phyloP scores from a whole-genome alignment of 768 basidiomycete genomes.

The Rhodocollybia butyracea region DNA sequence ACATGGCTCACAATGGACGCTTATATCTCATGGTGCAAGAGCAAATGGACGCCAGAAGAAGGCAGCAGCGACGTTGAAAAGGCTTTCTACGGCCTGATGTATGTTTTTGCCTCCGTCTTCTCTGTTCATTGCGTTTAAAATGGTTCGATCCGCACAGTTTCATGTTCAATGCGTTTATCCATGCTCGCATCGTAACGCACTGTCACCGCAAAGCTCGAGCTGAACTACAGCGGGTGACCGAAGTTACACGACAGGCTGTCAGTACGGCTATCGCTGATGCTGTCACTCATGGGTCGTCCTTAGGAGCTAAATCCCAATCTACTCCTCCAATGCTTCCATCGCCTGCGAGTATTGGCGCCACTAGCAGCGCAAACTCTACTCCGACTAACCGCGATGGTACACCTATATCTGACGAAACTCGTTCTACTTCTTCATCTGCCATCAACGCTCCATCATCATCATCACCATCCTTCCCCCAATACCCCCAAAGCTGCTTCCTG shows the following conservation, averaged over 20 bases:
- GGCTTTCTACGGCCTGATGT: slow-evolving; percentile 81
- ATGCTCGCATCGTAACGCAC: slow-evolving; percentile 44
- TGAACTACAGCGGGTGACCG: slow-evolving; percentile 35
- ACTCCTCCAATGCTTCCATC: slow-evolving; percentile 80
- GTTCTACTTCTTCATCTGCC: slow-evolving; percentile 29
- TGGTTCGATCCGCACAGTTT: slow-evolving; percentile 40
- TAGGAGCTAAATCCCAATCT: slow-evolving; percentile 34
- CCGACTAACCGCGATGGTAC: slow-evolving; percentile 63
- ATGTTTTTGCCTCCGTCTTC: slow-evolving; percentile 33
- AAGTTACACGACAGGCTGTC: slow-evolving; percentile 33
- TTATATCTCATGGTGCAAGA: slow-evolving; percentile 70
- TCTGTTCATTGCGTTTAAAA: slow-evolving; percentile 14
- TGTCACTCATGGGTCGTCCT: slow-evolving; percentile 21
- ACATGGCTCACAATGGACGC: slow-evolving; percentile 70
- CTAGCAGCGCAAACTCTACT: slow-evolving; percentile 74
- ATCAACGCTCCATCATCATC: slow-evolving; percentile 3
- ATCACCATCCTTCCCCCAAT: slow-evolving; percentile 26
- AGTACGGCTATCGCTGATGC: slow-evolving; percentile 38
- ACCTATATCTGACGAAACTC: slow-evolving; percentile 37
- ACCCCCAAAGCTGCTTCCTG: slow-evolving; percentile 24
- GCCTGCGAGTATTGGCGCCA: slow-evolving; percentile 64
- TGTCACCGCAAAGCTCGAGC: slow-evolving; percentile 32
- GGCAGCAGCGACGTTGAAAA: slow-evolving; percentile 48
- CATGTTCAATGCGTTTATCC: slow-evolving; percentile 79
- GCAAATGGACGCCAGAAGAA: slow-evolving; percentile 59